A percentile compares a stretch with the other conserved stretches of the same genome.
Evolutionary conservation across 495 filamentous ascomycete genomes (phyloP).

Genomic region (Talaromyces liani): DNA sequence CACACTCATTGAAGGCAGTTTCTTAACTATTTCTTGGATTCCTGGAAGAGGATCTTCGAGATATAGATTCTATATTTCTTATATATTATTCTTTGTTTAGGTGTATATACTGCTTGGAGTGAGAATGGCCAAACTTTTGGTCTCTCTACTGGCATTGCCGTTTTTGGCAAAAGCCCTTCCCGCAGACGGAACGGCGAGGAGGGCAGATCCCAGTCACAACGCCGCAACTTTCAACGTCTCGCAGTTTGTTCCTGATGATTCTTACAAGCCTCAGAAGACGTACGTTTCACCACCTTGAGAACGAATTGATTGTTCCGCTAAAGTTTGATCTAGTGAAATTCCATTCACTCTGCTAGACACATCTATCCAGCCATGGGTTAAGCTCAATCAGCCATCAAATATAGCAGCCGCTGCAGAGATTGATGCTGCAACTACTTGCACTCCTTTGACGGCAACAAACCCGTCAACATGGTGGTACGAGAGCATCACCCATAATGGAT

Average conservation of each 20-base stretch:
- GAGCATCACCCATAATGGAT: slow-evolving; percentile 26
- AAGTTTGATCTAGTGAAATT: slow-evolving; percentile 12
- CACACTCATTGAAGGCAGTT: background rate
- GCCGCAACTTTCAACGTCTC: background rate
- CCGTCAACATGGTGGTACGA: slow-evolving; percentile 25
- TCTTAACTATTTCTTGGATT: background rate
- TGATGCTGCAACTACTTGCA: slow-evolving; percentile 7
- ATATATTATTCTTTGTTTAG: background rate
- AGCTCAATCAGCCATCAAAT: slow-evolving; percentile 1
- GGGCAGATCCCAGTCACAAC: background rate
- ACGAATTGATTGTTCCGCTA: no score
- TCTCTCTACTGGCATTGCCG: slow-evolving; percentile 7
- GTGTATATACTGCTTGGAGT: background rate
- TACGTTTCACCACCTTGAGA: no score
- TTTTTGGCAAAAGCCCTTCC: background rate
- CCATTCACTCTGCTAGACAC: slow-evolving; percentile 15
- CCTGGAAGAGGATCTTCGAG: background rate
- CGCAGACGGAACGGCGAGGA: background rate
- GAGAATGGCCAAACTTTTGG: slow-evolving; percentile 2
- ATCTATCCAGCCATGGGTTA: slow-evolving; percentile 14
- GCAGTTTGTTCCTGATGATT: background rate
- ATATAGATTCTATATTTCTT: background rate
- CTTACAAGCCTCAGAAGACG: background rate
- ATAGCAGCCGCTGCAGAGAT: background rate
- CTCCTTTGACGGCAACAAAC: background rate